Evolutionary conservation across 805 yeast species (phyloP).

Genomic region (Candida saitoana): DNA sequence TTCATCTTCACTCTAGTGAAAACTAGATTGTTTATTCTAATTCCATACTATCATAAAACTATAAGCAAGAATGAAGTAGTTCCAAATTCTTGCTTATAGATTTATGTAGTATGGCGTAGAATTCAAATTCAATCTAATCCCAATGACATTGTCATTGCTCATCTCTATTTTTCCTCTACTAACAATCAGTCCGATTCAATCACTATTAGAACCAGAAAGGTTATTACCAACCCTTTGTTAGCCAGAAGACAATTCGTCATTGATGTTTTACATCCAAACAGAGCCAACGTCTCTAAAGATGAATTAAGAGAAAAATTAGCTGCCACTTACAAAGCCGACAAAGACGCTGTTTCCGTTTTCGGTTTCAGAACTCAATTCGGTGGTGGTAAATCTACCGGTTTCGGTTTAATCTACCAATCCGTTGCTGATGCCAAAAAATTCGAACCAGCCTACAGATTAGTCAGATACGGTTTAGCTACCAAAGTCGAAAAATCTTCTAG

Average conservation of each 20-base stretch:
- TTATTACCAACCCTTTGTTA: slow-evolving; percentile 97
- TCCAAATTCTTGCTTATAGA: too few species aligned
- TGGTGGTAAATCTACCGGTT: slow-evolving; percentile 99
- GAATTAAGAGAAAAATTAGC: slow-evolving; percentile 95
- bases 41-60: slow-evolving; percentile 2
- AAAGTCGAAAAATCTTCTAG: slow-evolving; percentile 97
- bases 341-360: slow-evolving; percentile 93
- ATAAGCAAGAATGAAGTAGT: too few species aligned
- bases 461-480: slow-evolving; percentile 95
- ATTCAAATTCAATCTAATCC: too few species aligned
- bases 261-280: slow-evolving; percentile 99
- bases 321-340: slow-evolving; percentile 83
- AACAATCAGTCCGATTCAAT: slow-evolving; percentile 89
- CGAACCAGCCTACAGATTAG: slow-evolving; percentile 99
- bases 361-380: slow-evolving; percentile 99
- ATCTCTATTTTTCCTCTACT: too few species aligned
- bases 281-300: slow-evolving; percentile 98
- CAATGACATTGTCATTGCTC: too few species aligned
- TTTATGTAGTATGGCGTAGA: neutral
- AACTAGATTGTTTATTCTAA: neutral
- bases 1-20: too few species aligned
- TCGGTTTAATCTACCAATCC: slow-evolving; percentile 98
- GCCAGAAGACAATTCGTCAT: slow-evolving; percentile 99
- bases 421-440: slow-evolving; percentile 96
- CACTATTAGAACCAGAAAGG: slow-evolving; percentile 99